These are phyloP conservation scores for Cutaneotrichosporon arboriforme DNA, from an alignment of 1,284 basidiomycete genomes.

Conservation along the genomic window DNA sequence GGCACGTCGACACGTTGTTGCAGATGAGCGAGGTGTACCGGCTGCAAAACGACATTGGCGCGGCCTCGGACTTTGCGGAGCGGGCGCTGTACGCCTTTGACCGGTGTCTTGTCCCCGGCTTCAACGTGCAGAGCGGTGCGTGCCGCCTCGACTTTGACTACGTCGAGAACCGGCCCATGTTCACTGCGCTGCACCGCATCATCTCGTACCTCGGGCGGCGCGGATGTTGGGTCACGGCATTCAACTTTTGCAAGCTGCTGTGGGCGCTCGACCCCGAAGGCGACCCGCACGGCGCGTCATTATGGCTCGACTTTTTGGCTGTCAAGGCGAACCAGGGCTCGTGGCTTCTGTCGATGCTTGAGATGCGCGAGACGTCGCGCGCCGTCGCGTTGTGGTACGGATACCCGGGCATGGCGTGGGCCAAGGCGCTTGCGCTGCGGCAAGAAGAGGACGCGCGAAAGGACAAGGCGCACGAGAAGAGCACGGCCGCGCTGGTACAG, in stretches of 20 bases:
- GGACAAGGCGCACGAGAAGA: conserved; percentile 55
- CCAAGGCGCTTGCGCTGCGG: conserved; percentile 65
- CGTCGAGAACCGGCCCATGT: conserved; percentile 48
- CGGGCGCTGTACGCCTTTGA: conserved; percentile 85
- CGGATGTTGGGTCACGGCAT: conserved; percentile 78
- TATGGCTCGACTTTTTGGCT: conserved; percentile 80
- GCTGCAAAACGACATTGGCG: conserved; percentile 77
- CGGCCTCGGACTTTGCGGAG: conserved; percentile 76
- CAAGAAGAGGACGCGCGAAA: conserved; percentile 56
- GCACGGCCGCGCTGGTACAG: conserved; percentile 61
- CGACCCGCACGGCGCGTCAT: conserved; percentile 75
- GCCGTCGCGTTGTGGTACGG: conserved; percentile 51
- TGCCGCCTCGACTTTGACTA: conserved; percentile 77
- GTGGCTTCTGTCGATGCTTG: conserved; percentile 69
- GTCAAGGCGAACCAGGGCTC: conserved; percentile 69
- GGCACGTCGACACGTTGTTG: conserved; percentile 85
- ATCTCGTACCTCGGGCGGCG: conserved; percentile 77
- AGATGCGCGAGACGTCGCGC: conserved; percentile 44
- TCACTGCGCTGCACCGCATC: conserved; percentile 64
- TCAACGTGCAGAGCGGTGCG: conserved; percentile 70
- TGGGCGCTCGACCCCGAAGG: conserved; percentile 71
- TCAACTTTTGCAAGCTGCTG: conserved; percentile 78
- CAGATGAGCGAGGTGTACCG: conserved; percentile 72
- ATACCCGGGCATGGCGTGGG: conserved; percentile 76
- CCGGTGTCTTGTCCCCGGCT: conserved; percentile 72